Evolutionary conservation across 1,139 yeast genomes (phyloP).

Genomic region (Candida sp.): DNA sequence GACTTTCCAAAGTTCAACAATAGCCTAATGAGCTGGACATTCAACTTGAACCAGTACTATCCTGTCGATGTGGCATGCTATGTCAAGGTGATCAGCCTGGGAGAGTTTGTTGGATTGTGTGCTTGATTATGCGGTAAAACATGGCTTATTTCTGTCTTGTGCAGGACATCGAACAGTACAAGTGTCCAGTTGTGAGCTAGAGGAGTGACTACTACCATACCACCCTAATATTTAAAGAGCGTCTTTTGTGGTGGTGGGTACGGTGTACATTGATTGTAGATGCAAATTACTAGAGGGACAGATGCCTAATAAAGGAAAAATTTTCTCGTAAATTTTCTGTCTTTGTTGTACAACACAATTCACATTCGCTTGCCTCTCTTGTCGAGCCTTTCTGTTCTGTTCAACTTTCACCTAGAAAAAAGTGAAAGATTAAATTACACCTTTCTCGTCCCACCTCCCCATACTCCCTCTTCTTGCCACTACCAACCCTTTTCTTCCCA

Average conservation of each 20-base stretch:
- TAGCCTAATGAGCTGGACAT: slow-evolving; percentile 34
- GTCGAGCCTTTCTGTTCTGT: no score
- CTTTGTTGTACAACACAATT: not conserved
- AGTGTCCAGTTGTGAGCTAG: not conserved
- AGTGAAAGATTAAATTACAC: not conserved
- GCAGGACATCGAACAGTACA: not conserved
- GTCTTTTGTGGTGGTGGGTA: no score
- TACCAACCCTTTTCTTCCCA: not conserved
- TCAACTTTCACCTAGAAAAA: not conserved
- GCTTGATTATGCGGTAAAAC: slow-evolving; percentile 6
- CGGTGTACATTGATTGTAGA: no score
- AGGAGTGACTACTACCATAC: not conserved
- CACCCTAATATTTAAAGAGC: no score
- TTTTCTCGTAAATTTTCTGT: no score
- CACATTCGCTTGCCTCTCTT: not conserved
- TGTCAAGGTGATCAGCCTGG: slow-evolving; percentile 20
- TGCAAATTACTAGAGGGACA: no score
- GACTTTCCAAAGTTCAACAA: slow-evolving; percentile 32
- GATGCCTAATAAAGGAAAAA: no score
- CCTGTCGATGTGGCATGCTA: slow-evolving; percentile 24
- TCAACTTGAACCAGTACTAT: slow-evolving; percentile 26
- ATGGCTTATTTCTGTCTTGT: not conserved
- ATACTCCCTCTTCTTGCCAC: no score
- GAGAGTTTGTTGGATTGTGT: slow-evolving; percentile 22
- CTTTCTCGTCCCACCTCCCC: not conserved